Conservation (phyloP, 2,329 filamentous ascomycete species). For the Alternaria sp. region DNA sequence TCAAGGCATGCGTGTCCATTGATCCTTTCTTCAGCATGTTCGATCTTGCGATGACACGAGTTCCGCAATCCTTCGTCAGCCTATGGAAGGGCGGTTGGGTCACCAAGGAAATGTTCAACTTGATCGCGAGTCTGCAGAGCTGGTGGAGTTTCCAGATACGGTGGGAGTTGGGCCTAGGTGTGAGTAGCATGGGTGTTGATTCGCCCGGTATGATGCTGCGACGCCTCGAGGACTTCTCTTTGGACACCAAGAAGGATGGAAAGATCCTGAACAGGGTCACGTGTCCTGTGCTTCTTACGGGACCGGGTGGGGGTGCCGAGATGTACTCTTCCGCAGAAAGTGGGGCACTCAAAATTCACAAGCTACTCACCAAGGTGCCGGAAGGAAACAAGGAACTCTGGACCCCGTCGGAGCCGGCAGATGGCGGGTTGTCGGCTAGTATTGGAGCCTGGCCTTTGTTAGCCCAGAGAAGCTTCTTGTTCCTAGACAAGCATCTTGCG, state of each 20-base stretch:
- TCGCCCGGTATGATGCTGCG: not conserved
- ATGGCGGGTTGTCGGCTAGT: not conserved
- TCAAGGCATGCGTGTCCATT: conserved; percentile 54
- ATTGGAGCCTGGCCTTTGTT: not conserved
- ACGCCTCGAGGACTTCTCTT: not conserved
- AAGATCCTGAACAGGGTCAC: not conserved
- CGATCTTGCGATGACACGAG: conserved; percentile 21
- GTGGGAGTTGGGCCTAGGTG: not conserved
- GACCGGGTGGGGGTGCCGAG: not conserved
- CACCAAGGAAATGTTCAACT: not conserved
- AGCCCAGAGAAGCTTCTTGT: not conserved
- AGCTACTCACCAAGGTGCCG: not conserved
- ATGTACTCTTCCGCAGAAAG: not conserved
- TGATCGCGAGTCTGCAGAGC: not conserved
- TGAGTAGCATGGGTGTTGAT: not conserved
- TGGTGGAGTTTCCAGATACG: not conserved
- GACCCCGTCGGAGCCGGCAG: not conserved
- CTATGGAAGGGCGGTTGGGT: conserved; percentile 10
- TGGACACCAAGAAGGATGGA: not conserved
- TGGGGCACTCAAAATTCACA: not conserved
- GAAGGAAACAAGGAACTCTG: not conserved
- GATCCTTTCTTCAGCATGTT: conserved; percentile 49
- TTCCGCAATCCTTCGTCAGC: conserved; percentile 7
- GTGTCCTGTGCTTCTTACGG: not conserved
- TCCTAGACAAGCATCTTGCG: not conserved